Evolutionary conservation across 2,329 filamentous ascomycete species (phyloP).

Genomic region (Sporothrix phasma): DNA sequence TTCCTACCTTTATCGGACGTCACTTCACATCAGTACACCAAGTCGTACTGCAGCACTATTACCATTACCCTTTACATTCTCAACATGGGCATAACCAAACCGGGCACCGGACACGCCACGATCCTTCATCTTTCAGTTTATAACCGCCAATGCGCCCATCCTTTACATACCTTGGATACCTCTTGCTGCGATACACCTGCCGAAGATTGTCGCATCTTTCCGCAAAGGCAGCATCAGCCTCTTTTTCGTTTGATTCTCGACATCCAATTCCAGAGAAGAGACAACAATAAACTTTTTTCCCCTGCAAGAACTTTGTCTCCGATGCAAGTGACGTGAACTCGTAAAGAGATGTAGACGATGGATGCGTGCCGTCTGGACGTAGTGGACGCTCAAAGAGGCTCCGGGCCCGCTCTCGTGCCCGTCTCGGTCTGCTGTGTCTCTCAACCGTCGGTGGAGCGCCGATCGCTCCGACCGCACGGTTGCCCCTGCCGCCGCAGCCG

Average conservation of each 20-base stretch:
- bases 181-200: neutral
- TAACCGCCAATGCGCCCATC: neutral
- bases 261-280: neutral
- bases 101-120: neutral
- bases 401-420: too few relatives aligned
- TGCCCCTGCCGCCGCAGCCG: constrained; percentile 5
- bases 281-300: neutral
- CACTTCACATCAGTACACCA: constrained; percentile 7
- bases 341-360: neutral
- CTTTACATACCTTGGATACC: neutral
- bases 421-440: too few relatives aligned
- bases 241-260: neutral
- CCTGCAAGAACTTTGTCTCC: neutral
- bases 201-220: neutral
- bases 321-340: neutral
- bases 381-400: too few relatives aligned
- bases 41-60: neutral
- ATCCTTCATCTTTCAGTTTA: constrained; percentile 9
- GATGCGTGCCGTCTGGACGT: too few relatives aligned
- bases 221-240: neutral
- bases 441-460: too few relatives aligned
- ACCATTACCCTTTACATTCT: neutral
- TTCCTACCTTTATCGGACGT: constrained; percentile 1
- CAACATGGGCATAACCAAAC: constrained; percentile 3
- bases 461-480: too few relatives aligned